Percentiles rank a stretch among this genome's conserved stretches.
phyloP scores from a whole-genome alignment of 129 eudicot genomes.

The Flaveria linearis region DNA sequence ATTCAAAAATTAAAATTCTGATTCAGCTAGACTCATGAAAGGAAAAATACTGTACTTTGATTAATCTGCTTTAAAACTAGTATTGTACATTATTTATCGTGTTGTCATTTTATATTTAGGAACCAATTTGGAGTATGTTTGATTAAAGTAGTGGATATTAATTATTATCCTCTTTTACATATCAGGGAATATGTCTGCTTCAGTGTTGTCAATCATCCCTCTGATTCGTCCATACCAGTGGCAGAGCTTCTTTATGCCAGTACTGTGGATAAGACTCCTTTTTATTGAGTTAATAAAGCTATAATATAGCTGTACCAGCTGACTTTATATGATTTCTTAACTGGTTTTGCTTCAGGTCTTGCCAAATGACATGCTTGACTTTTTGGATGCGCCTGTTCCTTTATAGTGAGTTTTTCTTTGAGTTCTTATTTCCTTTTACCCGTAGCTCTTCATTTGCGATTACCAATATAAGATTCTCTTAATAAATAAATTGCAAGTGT shows the following conservation, averaged over 20 bases:
- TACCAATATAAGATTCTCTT: neutral
- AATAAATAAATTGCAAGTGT: neutral
- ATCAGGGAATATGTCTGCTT: slow-evolving; percentile 92
- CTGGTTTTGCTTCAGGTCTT: slow-evolving; percentile 56
- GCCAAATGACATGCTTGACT: slow-evolving; percentile 99
- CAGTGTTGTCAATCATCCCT: slow-evolving; percentile 83
- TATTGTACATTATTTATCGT: neutral
- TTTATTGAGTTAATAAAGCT: slow-evolving; percentile 8
- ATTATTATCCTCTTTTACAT: slow-evolving; percentile 13
- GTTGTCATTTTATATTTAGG: slow-evolving; percentile 12
- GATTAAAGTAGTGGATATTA: neutral
- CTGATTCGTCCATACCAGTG: slow-evolving; percentile 96
- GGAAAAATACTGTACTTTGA: neutral
- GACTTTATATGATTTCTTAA: neutral
- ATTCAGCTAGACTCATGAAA: neutral
- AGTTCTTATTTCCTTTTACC: neutral
- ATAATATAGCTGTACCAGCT: neutral
- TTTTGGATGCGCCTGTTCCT: slow-evolving; percentile 99
- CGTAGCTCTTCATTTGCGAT: slow-evolving; percentile 11
- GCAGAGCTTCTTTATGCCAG: slow-evolving; percentile 99
- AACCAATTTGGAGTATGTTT: neutral
- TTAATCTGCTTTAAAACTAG: slow-evolving; percentile 1
- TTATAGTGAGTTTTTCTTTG: slow-evolving; percentile 60
- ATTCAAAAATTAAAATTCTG: neutral
- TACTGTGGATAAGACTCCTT: slow-evolving; percentile 29